These are phyloP conservation scores for Thermomyces lanuginosus DNA, from an alignment of 2,329 filamentous ascomycete genomes.

Conservation along the genomic window DNA sequence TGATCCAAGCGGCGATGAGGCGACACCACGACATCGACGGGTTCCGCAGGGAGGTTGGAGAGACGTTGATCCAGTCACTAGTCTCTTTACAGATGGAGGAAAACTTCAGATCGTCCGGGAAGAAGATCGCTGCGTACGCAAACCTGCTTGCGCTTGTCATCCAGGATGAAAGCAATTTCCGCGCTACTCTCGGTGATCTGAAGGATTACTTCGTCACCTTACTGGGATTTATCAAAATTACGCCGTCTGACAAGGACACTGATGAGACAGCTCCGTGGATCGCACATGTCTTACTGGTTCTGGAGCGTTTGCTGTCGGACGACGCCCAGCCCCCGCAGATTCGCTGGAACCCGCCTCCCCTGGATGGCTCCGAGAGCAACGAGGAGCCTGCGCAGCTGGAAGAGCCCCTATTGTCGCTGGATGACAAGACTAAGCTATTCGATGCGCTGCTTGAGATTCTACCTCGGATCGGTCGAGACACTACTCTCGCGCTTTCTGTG, in stretches of 20 bases:
- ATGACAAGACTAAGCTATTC: conserved; percentile 56
- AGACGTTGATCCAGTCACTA: conserved; percentile 68
- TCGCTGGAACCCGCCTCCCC: conserved; percentile 47
- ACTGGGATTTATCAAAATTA: conserved; percentile 59
- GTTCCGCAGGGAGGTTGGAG: conserved; percentile 56
- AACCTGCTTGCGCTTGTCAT: conserved; percentile 79
- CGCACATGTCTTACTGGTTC: conserved; percentile 70
- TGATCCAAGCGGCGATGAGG: conserved; percentile 57
- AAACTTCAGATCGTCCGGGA: conserved; percentile 38
- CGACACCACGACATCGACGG: conserved; percentile 44
- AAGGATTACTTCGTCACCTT: conserved; percentile 62
- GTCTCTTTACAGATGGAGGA: conserved; percentile 48
- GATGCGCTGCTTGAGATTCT: conserved; percentile 66
- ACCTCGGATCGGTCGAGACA: conserved; percentile 74
- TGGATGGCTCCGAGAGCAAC: conserved; percentile 30
- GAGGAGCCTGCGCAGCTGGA: conserved; percentile 42
- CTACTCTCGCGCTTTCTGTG: conserved; percentile 66
- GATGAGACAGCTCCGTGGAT: conserved; percentile 87
- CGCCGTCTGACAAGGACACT: conserved; percentile 40
- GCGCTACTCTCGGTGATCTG: conserved; percentile 54
- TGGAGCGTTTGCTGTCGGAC: conserved; percentile 79
- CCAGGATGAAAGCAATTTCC: conserved; percentile 68
- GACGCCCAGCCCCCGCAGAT: conserved; percentile 67
- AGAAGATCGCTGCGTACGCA: conserved; percentile 76
- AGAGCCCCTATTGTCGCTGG: conserved; percentile 45